Evolutionary conservation across 2,329 filamentous ascomycete genomes (phyloP).

Genomic region (Paracoccidioides brasiliensis): DNA sequence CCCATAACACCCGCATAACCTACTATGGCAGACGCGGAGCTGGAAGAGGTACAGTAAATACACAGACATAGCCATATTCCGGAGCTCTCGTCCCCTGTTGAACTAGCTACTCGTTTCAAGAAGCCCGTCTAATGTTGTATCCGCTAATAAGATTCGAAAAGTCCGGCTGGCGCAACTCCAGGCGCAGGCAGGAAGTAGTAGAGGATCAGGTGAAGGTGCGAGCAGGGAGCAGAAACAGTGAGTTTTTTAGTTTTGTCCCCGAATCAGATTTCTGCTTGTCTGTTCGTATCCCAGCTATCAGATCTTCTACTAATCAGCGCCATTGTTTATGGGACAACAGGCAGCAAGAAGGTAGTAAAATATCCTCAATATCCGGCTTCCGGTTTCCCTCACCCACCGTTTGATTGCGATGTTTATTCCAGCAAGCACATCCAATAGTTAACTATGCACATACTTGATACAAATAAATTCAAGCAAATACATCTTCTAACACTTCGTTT

Average conservation of each 20-base stretch:
- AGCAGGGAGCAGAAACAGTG: conserved; percentile 51
- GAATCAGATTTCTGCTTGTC: background rate
- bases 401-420: background rate
- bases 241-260: conserved; percentile 17
- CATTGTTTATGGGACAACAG: conserved; percentile 16
- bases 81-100: background rate
- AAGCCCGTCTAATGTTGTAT: background rate
- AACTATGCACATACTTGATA: background rate
- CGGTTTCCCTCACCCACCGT: background rate
- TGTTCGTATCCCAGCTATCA: background rate
- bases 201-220: conserved; percentile 34
- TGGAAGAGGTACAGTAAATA: conserved; percentile 42
- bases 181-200: conserved; percentile 49
- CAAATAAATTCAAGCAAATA: background rate
- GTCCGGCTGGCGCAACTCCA: conserved; percentile 90
- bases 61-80: background rate
- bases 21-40: conserved; percentile 51
- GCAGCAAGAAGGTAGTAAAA: conserved; percentile 34
- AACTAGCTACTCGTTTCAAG: background rate
- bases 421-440: too few relatives aligned
- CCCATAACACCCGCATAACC: conserved; percentile 8
- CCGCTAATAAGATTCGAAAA: conserved; percentile 59
- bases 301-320: conserved; percentile 2
- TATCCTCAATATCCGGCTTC: background rate
- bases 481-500: background rate